These are phyloP conservation scores for Samsoniella hepiali DNA, from an alignment of 2,329 filamentous ascomycete species.

Conservation along the genomic window DNA sequence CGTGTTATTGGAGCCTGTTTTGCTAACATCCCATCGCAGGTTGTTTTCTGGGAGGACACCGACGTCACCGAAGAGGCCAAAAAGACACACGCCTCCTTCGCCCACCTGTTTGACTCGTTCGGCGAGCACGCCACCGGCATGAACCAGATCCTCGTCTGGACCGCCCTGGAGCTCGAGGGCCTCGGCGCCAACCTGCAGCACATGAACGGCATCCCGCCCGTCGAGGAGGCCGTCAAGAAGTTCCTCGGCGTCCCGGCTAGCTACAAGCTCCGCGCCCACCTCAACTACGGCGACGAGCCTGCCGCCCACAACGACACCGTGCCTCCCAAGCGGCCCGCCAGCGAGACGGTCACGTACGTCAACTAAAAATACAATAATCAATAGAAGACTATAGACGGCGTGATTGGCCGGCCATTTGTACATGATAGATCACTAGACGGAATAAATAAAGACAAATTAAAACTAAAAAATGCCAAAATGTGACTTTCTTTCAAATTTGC, in stretches of 20 bases:
- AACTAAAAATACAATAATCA: background rate
- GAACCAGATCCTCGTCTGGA: constrained; percentile 75
- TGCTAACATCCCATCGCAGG: constrained; percentile 55
- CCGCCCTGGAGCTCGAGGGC: constrained; percentile 76
- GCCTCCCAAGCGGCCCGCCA: constrained; percentile 54
- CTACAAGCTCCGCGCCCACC: constrained; percentile 78
- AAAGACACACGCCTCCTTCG: constrained; percentile 67
- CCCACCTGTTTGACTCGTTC: constrained; percentile 77
- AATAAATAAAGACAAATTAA: background rate
- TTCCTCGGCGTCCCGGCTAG: constrained; percentile 65
- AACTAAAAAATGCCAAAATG: background rate
- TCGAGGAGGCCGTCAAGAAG: constrained; percentile 17
- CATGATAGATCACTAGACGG: constrained; percentile 7
- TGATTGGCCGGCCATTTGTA: constrained; percentile 2
- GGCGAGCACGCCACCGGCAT: constrained; percentile 75
- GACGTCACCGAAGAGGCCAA: constrained; percentile 63
- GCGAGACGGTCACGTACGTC: constrained; percentile 47
- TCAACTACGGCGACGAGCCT: constrained; percentile 73
- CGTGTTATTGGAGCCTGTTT: constrained; percentile 56
- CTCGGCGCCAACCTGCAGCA: constrained; percentile 89
- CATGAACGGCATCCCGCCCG: constrained; percentile 75
- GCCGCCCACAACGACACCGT: constrained; percentile 59
- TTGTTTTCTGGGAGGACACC: constrained; percentile 85
- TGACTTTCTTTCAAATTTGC: background rate
- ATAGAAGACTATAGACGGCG: constrained; percentile 3